Conservation (phyloP, 495 filamentous ascomycete species). For the Endocarpon pusillum region DNA sequence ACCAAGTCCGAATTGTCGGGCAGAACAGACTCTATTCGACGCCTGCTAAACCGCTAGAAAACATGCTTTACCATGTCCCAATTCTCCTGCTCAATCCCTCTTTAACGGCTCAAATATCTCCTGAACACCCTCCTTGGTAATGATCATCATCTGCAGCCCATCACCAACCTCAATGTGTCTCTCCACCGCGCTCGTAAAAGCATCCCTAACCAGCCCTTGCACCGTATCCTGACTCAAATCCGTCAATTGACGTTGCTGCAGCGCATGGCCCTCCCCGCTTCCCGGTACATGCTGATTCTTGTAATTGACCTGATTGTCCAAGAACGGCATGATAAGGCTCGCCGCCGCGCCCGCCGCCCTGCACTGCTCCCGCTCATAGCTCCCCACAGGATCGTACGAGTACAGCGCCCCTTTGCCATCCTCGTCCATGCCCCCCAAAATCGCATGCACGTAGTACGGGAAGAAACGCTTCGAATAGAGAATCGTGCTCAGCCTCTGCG, state of each 20-base stretch:
- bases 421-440: constrained; percentile 85
- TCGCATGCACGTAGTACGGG: constrained; percentile 89
- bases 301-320: constrained; percentile 98
- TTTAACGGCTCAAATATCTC: constrained; percentile 73
- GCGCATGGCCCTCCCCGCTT: constrained; percentile 67
- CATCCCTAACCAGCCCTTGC: constrained; percentile 62
- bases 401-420: constrained; percentile 88
- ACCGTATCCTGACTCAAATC: constrained; percentile 34
- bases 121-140: constrained; percentile 74
- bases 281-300: constrained; percentile 94
- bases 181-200: constrained; percentile 93
- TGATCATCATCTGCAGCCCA: constrained; percentile 84
- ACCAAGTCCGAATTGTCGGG: too few species aligned
- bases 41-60: too few species aligned
- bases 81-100: too few species aligned
- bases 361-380: constrained; percentile 91
- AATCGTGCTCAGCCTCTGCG: constrained; percentile 81
- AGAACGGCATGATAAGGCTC: constrained; percentile 94
- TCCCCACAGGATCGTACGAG: constrained; percentile 93
- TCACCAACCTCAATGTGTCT: constrained; percentile 98
- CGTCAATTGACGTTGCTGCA: constrained; percentile 31
- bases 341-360: constrained; percentile 88
- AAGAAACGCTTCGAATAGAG: constrained; percentile 96
- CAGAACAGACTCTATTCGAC: too few species aligned
- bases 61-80: too few species aligned